Evolutionary conservation across 805 yeast genomes (phyloP).

Genomic region (Middelhovenomyces tepae): DNA sequence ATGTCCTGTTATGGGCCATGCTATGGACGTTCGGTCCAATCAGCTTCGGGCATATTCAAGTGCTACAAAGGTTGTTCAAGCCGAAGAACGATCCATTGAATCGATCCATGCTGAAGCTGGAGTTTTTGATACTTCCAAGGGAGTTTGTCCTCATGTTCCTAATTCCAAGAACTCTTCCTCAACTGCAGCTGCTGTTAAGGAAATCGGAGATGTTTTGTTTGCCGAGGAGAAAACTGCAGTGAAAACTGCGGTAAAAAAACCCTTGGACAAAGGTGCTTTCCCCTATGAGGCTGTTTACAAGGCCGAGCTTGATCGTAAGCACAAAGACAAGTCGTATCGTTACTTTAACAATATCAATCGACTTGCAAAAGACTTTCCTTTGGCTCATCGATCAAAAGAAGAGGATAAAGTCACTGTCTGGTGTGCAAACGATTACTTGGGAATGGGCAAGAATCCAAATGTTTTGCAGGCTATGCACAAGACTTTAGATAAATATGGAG

Average conservation of each 20-base stretch:
- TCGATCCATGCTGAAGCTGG: constrained; percentile 27
- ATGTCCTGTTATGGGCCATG: constrained; percentile 91
- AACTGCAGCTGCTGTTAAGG: constrained; percentile 3
- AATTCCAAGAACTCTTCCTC: constrained; percentile 6
- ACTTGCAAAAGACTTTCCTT: constrained; percentile 86
- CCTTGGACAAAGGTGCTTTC: constrained; percentile 31
- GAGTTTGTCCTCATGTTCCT: constrained; percentile 13
- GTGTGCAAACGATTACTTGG: constrained; percentile 97
- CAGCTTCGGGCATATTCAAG: constrained; percentile 18
- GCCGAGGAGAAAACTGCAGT: constrained; percentile 2
- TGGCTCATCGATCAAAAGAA: constrained; percentile 72
- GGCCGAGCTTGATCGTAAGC: constrained; percentile 60
- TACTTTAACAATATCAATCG: constrained; percentile 96
- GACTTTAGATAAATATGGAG: constrained; percentile 82
- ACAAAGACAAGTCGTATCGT: constrained; percentile 86
- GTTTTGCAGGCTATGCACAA: constrained; percentile 70
- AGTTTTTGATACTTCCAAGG: constrained; percentile 27
- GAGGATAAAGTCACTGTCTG: constrained; percentile 89
- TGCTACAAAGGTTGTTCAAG: constrained; percentile 33
- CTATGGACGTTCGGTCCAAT: constrained; percentile 39
- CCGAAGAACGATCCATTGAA: too few species aligned
- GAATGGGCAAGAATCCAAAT: constrained; percentile 77
- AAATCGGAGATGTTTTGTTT: background rate
- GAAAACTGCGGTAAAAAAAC: constrained; percentile 11
- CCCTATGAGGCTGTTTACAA: constrained; percentile 67